phyloP scores from a whole-genome alignment of 495 filamentous ascomycete genomes.

The Sabuloglossum arenarium region DNA sequence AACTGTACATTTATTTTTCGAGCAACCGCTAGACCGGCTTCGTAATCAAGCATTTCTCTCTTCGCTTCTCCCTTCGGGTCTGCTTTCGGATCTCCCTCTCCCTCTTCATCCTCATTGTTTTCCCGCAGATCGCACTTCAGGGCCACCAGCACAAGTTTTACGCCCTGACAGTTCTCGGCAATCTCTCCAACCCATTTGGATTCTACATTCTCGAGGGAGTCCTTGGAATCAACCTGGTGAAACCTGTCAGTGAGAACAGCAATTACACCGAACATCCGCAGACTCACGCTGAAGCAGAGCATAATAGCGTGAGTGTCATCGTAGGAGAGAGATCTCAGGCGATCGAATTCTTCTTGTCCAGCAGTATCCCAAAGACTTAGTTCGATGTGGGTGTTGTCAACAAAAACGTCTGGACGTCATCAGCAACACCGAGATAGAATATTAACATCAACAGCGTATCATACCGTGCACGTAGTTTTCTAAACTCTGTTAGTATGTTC shows the following conservation, averaged over 20 bases:
- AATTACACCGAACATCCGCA: neutral
- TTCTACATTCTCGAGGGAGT: constrained; percentile 94
- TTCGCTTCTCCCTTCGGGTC: constrained; percentile 27
- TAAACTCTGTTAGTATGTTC: constrained; percentile 19
- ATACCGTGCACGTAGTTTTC: constrained; percentile 98
- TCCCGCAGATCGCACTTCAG: constrained; percentile 93
- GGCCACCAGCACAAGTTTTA: constrained; percentile 87
- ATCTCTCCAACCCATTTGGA: constrained; percentile 98
- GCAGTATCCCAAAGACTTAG: constrained; percentile 96
- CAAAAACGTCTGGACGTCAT: constrained; percentile 61
- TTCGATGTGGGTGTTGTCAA: constrained; percentile 91
- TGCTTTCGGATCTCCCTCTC: constrained; percentile 25
- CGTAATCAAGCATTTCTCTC: constrained; percentile 70
- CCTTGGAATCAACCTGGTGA: constrained; percentile 59
- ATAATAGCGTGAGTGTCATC: constrained; percentile 96
- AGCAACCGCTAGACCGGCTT: constrained; percentile 81
- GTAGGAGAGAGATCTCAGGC: constrained; percentile 83
- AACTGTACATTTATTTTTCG: constrained; percentile 42
- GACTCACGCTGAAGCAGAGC: constrained; percentile 75
- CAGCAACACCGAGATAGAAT: constrained; percentile 1
- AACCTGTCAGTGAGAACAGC: neutral
- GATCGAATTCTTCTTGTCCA: constrained; percentile 97
- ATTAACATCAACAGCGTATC: constrained; percentile 4
- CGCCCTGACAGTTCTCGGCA: constrained; percentile 86
- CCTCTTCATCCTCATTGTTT: constrained; percentile 34